Conservation (phyloP, 148 eudicot genomes). For the Cornus florida region DNA sequence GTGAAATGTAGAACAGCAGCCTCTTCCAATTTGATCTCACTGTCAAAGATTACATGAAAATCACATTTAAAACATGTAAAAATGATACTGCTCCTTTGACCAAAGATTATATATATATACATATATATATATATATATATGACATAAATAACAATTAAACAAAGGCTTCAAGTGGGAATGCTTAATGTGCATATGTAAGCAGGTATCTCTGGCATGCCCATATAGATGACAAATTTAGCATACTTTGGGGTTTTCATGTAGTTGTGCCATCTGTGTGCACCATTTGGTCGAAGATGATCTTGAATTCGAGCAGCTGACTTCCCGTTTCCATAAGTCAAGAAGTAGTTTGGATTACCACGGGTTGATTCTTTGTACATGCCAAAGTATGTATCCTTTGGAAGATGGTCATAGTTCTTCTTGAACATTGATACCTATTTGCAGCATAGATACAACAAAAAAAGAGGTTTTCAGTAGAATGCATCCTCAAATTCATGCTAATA, state of each 20-base stretch:
- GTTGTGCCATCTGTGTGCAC: constrained; percentile 94
- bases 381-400: constrained; percentile 82
- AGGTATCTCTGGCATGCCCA: background rate
- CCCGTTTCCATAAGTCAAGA: constrained; percentile 86
- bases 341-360: constrained; percentile 85
- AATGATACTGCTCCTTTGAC: background rate
- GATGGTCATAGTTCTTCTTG: constrained; percentile 91
- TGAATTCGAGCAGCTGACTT: constrained; percentile 76
- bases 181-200: background rate
- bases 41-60: constrained; percentile 25
- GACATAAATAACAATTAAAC: background rate
- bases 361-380: constrained; percentile 90
- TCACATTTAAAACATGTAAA: background rate
- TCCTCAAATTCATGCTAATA: background rate
- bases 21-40: constrained; percentile 85
- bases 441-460: constrained; percentile 3
- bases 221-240: constrained; percentile 10
- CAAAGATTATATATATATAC: background rate
- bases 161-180: background rate
- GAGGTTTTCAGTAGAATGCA: background rate
- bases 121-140: background rate
- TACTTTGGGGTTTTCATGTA: constrained; percentile 90
- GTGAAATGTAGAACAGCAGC: constrained; percentile 95
- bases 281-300: constrained; percentile 89
- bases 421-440: constrained; percentile 74